Conservation (phyloP, 495 filamentous ascomycete genomes). For the Lasiosphaeria miniovina region DNA sequence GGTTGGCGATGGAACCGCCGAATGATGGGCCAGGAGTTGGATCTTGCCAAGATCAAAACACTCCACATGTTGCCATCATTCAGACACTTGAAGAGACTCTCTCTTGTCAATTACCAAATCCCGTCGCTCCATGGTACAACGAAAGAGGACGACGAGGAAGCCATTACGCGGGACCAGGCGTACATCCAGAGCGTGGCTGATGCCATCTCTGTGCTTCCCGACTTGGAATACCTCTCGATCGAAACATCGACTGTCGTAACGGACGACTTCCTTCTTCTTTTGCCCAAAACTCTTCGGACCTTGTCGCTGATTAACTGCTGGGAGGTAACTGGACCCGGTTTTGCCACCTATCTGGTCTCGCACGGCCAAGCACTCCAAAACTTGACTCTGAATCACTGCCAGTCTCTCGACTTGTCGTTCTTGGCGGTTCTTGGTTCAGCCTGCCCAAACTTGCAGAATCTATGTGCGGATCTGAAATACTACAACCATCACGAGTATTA, state of each 20-base stretch:
- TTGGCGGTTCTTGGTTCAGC: conserved; percentile 54
- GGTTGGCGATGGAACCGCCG: conserved; percentile 79
- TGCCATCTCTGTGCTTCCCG: conserved; percentile 57
- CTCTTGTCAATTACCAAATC: conserved; percentile 62
- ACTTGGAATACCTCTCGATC: conserved; percentile 62
- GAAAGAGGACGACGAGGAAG: conserved; percentile 29
- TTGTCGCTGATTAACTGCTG: conserved; percentile 75
- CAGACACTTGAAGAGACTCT: conserved; percentile 53
- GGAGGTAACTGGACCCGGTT: conserved; percentile 56
- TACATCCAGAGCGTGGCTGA: conserved; percentile 50
- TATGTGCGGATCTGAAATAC: conserved; percentile 73
- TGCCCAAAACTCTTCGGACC: conserved; percentile 61
- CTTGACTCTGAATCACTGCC: conserved; percentile 71
- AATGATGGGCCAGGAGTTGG: conserved; percentile 49
- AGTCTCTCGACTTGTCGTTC: conserved; percentile 70
- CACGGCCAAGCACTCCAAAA: conserved; percentile 61
- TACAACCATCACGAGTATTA: conserved; percentile 51
- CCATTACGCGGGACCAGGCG: conserved; percentile 27
- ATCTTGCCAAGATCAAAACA: conserved; percentile 39
- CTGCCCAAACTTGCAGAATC: conserved; percentile 64
- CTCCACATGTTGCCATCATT: conserved; percentile 66
- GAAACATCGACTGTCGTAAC: conserved; percentile 65
- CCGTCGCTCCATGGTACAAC: conserved; percentile 32
- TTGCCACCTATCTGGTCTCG: conserved; percentile 57
- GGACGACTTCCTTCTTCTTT: conserved; percentile 52